Conservation (phyloP, 2,329 filamentous ascomycete genomes). For the Paraconiothyrium brasiliense region DNA sequence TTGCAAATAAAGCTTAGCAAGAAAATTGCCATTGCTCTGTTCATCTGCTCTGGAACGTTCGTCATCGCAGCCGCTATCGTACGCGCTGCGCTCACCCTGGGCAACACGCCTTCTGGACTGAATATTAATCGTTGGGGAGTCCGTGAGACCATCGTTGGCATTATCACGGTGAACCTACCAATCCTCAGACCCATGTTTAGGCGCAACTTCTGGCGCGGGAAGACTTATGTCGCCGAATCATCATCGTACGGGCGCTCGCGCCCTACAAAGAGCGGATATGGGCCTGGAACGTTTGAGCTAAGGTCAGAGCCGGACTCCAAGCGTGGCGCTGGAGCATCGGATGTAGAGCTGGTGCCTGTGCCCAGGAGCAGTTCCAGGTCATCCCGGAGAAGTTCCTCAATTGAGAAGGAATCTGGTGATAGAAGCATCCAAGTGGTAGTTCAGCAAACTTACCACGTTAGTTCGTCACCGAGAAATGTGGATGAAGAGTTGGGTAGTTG, state of each 20-base stretch:
- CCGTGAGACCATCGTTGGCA: slow-evolving; percentile 49
- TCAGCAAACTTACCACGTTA: slow-evolving; percentile 1
- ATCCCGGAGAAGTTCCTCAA: not conserved
- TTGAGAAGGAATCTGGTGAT: not conserved
- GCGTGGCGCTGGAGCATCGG: not conserved
- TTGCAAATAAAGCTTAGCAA: slow-evolving; percentile 40
- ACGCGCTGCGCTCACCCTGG: slow-evolving; percentile 43
- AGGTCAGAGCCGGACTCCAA: not conserved
- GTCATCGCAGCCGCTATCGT: slow-evolving; percentile 49
- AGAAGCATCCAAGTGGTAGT: not conserved
- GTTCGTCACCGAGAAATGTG: not conserved
- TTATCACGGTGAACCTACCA: slow-evolving; percentile 49
- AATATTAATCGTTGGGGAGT: slow-evolving; percentile 53
- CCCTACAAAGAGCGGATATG: not conserved
- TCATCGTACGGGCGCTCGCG: slow-evolving; percentile 1
- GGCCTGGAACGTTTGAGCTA: not conserved
- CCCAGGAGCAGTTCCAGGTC: not conserved
- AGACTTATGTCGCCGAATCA: not conserved
- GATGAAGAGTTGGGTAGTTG: not conserved
- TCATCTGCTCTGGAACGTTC: slow-evolving; percentile 49
- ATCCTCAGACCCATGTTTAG: slow-evolving; percentile 44
- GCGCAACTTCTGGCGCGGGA: slow-evolving; percentile 37
- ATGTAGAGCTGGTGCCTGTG: not conserved
- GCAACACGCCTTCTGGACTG: slow-evolving; percentile 36
- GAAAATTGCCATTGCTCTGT: slow-evolving; percentile 44